These are phyloP conservation scores for Colletotrichum sp. DNA, from an alignment of 2,329 filamentous ascomycete species.

Conservation along the genomic window DNA sequence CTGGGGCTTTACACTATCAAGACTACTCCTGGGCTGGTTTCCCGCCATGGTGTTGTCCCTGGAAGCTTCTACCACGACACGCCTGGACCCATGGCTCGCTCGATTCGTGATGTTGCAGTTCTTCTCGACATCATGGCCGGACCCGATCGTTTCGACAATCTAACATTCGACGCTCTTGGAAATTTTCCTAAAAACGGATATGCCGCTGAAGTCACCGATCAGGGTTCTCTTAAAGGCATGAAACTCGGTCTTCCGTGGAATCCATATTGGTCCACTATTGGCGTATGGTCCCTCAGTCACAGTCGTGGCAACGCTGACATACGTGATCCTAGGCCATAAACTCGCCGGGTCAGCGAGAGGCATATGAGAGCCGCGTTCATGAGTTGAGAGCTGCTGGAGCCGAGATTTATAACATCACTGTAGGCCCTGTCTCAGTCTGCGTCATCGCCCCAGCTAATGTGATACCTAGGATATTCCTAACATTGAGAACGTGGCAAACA, in stretches of 20 bases:
- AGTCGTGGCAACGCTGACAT: background rate
- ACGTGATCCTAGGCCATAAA: background rate
- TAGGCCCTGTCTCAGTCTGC: background rate
- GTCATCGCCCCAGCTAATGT: background rate
- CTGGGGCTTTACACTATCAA: constrained; percentile 2
- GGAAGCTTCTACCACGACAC: constrained; percentile 4
- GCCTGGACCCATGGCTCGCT: background rate
- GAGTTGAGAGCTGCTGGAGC: background rate
- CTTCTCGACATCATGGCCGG: background rate
- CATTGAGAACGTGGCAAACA: constrained; percentile 10
- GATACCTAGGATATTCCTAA: background rate
- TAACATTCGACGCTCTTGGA: background rate
- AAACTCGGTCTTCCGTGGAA: background rate
- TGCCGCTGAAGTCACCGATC: background rate
- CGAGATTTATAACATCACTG: background rate
- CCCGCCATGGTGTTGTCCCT: background rate
- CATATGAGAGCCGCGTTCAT: background rate
- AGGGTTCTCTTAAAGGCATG: background rate
- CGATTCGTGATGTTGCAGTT: background rate
- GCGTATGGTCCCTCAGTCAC: background rate
- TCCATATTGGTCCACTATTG: background rate
- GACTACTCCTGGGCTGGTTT: background rate
- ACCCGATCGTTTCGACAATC: background rate
- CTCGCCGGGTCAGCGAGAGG: background rate
- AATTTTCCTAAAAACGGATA: background rate